A percentile compares a stretch with the other conserved stretches of the same genome.
These are phyloP conservation scores for Phytopythium litorale DNA, from an alignment of 352 stramenopile genomes.

Conservation along the genomic window DNA sequence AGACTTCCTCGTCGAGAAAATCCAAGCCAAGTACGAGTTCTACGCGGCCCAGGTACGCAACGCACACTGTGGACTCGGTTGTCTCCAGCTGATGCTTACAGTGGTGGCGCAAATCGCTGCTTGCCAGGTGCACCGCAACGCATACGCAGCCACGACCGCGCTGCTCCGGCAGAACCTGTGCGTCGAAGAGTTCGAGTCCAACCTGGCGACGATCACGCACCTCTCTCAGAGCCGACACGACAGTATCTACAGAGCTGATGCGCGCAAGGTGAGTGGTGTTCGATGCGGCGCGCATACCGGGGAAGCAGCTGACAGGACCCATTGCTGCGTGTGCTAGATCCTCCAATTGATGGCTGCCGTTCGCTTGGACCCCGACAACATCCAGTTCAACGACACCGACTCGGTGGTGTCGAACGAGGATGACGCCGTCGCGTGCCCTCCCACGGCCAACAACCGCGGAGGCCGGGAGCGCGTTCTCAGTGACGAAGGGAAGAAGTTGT, in stretches of 20 bases:
- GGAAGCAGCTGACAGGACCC: neutral
- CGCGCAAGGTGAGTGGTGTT: conserved; percentile 44
- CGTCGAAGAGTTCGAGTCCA: conserved; percentile 74
- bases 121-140: conserved; percentile 70
- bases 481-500: conserved; percentile 83
- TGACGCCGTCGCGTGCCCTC: conserved; percentile 46
- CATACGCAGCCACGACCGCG: conserved; percentile 59
- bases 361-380: conserved; percentile 71
- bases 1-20: conserved; percentile 80
- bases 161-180: conserved; percentile 79
- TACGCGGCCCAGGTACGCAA: conserved; percentile 59
- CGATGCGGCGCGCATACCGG: neutral
- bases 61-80: neutral
- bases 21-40: conserved; percentile 82
- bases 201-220: conserved; percentile 75
- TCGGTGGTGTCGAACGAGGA: conserved; percentile 41
- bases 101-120: neutral
- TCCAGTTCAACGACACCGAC: conserved; percentile 67
- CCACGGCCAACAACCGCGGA: conserved; percentile 65
- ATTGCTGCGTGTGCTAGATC: conserved; percentile 22
- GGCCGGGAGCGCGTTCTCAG: conserved; percentile 71
- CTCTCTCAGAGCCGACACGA: conserved; percentile 83
- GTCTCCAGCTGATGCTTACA: neutral
- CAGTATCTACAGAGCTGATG: conserved; percentile 77
- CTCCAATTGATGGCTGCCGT: conserved; percentile 79